A percentile compares a stretch with the other conserved stretches of the same genome.
Conservation (phyloP, 768 basidiomycete genomes). For the Boletus insuetus region DNA sequence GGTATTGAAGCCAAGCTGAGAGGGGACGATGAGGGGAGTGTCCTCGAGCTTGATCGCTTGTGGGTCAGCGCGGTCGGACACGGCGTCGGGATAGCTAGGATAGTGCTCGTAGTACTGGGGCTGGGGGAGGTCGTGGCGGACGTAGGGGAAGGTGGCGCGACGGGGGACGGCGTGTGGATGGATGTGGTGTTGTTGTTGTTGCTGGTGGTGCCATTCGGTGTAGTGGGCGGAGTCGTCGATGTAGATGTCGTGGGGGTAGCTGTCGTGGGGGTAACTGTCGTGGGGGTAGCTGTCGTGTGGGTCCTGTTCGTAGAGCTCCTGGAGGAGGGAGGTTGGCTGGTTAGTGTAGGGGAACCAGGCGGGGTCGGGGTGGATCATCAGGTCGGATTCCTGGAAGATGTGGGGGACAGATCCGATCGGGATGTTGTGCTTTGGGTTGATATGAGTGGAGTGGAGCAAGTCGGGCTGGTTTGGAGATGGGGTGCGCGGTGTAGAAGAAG, state of each 20-base stretch:
- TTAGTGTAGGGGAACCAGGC: slow-evolving; percentile 34
- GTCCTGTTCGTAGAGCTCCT: slow-evolving; percentile 70
- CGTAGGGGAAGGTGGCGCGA: slow-evolving; percentile 74
- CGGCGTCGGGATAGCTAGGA: slow-evolving; percentile 39
- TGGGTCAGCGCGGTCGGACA: slow-evolving; percentile 29
- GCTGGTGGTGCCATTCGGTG: slow-evolving; percentile 31
- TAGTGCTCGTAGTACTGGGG: slow-evolving; percentile 33
- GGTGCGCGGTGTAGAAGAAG: slow-evolving; percentile 66
- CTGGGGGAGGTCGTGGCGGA: slow-evolving; percentile 64
- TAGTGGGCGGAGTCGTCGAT: slow-evolving; percentile 36
- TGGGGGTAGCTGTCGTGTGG: too few relatives aligned
- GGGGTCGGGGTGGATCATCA: slow-evolving; percentile 38
- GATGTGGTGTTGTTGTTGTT: slow-evolving; percentile 35
- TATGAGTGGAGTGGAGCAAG: slow-evolving; percentile 22
- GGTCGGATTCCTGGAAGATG: slow-evolving; percentile 46
- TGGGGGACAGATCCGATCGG: slow-evolving; percentile 45
- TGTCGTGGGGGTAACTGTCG: slow-evolving; percentile 29
- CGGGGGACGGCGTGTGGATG: slow-evolving; percentile 41
- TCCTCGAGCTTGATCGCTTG: slow-evolving; percentile 68
- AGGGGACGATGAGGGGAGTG: slow-evolving; percentile 55
- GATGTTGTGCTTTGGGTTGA: slow-evolving; percentile 38
- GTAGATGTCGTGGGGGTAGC: slow-evolving; percentile 34
- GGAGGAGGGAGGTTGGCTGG: slow-evolving; percentile 54
- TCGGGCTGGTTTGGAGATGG: slow-evolving; percentile 58
- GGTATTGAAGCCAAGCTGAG: slow-evolving; percentile 42